Conservation (phyloP, 2,329 filamentous ascomycete genomes). For the Chaetomiaceae sp. region DNA sequence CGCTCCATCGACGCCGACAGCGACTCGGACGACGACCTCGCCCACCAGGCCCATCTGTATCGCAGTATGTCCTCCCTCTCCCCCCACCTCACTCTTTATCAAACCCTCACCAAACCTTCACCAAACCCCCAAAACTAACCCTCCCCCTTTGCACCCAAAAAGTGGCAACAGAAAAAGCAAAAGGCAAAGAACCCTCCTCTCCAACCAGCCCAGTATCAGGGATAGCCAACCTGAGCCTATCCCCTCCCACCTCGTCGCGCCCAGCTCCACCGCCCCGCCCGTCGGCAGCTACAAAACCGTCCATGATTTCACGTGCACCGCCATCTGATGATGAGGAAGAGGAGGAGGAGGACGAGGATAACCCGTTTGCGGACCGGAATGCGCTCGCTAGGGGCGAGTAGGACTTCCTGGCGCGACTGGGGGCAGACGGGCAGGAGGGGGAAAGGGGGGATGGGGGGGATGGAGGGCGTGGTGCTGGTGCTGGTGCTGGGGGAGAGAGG, state of each 20-base stretch:
- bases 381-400: conserved; percentile 48
- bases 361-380: conserved; percentile 83
- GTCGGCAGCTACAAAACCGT: conserved; percentile 44
- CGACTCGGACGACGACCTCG: conserved; percentile 63
- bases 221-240: conserved; percentile 42
- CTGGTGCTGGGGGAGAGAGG: neutral
- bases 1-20: conserved; percentile 73
- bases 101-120: neutral
- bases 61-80: conserved; percentile 46
- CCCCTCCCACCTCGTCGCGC: conserved; percentile 32
- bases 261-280: conserved; percentile 45
- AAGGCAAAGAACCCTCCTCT: conserved; percentile 44
- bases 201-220: conserved; percentile 38
- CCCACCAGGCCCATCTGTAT: conserved; percentile 62
- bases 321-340: conserved; percentile 48
- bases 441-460: neutral
- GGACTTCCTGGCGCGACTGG: neutral
- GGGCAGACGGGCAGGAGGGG: neutral
- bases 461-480: too few relatives aligned
- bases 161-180: conserved; percentile 52
- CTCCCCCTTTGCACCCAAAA: neutral
- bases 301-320: conserved; percentile 40
- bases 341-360: conserved; percentile 72
- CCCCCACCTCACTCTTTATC: neutral
- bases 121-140: conserved; percentile 23